phyloP scores from a whole-genome alignment of 1,284 basidiomycete genomes.

The Neonothopanus nambi region DNA sequence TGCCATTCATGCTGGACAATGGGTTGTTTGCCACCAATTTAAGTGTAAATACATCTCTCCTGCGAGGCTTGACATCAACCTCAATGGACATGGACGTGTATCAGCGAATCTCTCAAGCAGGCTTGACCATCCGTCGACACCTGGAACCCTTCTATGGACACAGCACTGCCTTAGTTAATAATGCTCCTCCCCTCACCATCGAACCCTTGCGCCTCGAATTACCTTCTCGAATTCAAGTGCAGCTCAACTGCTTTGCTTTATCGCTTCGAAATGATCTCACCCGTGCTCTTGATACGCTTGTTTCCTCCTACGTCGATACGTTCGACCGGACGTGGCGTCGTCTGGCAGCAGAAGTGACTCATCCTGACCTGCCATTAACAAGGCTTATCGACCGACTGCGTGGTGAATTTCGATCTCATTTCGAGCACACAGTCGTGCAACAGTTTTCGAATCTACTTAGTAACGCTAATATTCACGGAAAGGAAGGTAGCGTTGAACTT shows the following conservation, averaged over 20 bases:
- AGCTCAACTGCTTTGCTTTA: background rate
- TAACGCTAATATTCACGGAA: no score
- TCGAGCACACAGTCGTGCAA: background rate
- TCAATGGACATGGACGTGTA: no score
- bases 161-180: no score
- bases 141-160: no score
- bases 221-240: background rate
- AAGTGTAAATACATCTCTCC: no score
- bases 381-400: background rate
- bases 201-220: background rate
- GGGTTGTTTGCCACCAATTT: background rate
- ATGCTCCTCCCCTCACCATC: background rate
- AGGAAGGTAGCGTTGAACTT: background rate
- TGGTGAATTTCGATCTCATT: background rate
- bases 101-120: background rate
- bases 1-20: slow-evolving; percentile 8
- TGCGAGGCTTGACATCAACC: background rate
- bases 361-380: background rate
- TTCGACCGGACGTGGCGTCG: background rate
- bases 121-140: background rate
- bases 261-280: background rate
- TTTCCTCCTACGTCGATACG: background rate
- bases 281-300: background rate
- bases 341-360: background rate
- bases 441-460: background rate